A percentile compares a stretch with the other conserved stretches of the same genome.
Conservation (phyloP, 805 yeast genomes). For the Lachancea thermotolerans region DNA sequence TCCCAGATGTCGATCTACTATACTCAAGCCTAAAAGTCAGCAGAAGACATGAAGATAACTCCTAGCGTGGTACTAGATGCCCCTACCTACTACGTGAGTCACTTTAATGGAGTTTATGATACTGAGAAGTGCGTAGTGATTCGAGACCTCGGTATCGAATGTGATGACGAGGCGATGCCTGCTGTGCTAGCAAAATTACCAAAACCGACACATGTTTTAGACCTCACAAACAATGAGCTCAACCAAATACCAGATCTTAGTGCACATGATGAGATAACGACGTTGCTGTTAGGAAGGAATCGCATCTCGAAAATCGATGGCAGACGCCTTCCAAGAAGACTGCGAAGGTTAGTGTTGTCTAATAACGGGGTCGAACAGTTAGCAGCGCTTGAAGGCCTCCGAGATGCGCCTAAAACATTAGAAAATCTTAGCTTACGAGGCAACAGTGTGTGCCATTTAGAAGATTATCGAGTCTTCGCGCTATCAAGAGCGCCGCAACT, state of each 20-base stretch:
- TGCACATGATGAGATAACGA: slow-evolving; percentile 36
- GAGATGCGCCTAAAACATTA: slow-evolving; percentile 36
- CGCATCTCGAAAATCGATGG: slow-evolving; percentile 39
- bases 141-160: slow-evolving; percentile 34
- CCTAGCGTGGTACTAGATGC: slow-evolving; percentile 44
- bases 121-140: slow-evolving; percentile 24
- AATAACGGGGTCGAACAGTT: slow-evolving; percentile 49
- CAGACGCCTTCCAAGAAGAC: slow-evolving; percentile 22
- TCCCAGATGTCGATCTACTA: not conserved
- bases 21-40: too few species aligned
- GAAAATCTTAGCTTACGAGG: slow-evolving; percentile 46
- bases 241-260: slow-evolving; percentile 44
- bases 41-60: slow-evolving; percentile 45
- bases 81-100: slow-evolving; percentile 39
- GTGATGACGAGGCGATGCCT: slow-evolving; percentile 37
- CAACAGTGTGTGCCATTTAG: slow-evolving; percentile 46
- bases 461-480: slow-evolving; percentile 52
- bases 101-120: slow-evolving; percentile 30
- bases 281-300: slow-evolving; percentile 60
- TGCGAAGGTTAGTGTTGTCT: slow-evolving; percentile 46
- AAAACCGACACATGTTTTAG: slow-evolving; percentile 51
- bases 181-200: slow-evolving; percentile 37
- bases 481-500: slow-evolving; percentile 60
- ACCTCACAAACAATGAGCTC: slow-evolving; percentile 72
- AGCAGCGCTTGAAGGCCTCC: slow-evolving; percentile 38